These are phyloP conservation scores for Coemansia sp. DNA, from an alignment of 192 early-diverging fungal species.

Conservation along the genomic window DNA sequence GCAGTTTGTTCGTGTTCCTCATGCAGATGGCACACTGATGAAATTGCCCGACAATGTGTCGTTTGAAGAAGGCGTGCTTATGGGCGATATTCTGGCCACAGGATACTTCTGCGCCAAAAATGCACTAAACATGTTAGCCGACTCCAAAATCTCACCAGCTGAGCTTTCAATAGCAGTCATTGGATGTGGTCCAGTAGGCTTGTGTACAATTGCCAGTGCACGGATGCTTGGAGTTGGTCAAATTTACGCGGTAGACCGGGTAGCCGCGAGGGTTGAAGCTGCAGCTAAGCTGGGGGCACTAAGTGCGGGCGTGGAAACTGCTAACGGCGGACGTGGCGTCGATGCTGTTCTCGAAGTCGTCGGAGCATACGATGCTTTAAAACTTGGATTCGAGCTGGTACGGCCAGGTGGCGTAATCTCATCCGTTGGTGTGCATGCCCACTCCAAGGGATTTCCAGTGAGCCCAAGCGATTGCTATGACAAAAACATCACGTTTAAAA, in stretches of 20 bases:
- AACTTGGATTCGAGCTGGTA: slow-evolving; percentile 48
- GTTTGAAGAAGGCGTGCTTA: slow-evolving; percentile 49
- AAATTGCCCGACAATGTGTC: slow-evolving; percentile 26
- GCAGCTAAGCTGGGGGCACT: slow-evolving; percentile 44
- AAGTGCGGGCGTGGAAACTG: slow-evolving; percentile 11
- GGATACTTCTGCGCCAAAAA: slow-evolving; percentile 58
- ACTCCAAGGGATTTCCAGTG: slow-evolving; percentile 54
- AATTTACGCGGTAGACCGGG: slow-evolving; percentile 47
- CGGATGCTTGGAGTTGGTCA: slow-evolving; percentile 34
- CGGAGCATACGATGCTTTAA: slow-evolving; percentile 44
- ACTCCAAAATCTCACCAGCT: slow-evolving; percentile 12
- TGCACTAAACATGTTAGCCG: slow-evolving; percentile 38
- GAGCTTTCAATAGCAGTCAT: slow-evolving; percentile 49
- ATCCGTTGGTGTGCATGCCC: slow-evolving; percentile 56
- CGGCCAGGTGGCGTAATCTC: slow-evolving; percentile 56
- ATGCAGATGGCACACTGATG: slow-evolving; percentile 53
- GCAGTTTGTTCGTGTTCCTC: slow-evolving; percentile 57
- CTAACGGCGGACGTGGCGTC: slow-evolving; percentile 39
- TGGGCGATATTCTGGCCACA: slow-evolving; percentile 57
- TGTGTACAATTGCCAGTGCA: slow-evolving; percentile 51
- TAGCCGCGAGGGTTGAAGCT: slow-evolving; percentile 43
- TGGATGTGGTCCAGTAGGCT: slow-evolving; percentile 59
- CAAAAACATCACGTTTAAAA: slow-evolving; percentile 57
- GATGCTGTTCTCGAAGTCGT: slow-evolving; percentile 59
- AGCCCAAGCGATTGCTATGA: slow-evolving; percentile 55